Evolutionary conservation across 805 yeast genomes (phyloP).

Genomic region (Candida schatavii): DNA sequence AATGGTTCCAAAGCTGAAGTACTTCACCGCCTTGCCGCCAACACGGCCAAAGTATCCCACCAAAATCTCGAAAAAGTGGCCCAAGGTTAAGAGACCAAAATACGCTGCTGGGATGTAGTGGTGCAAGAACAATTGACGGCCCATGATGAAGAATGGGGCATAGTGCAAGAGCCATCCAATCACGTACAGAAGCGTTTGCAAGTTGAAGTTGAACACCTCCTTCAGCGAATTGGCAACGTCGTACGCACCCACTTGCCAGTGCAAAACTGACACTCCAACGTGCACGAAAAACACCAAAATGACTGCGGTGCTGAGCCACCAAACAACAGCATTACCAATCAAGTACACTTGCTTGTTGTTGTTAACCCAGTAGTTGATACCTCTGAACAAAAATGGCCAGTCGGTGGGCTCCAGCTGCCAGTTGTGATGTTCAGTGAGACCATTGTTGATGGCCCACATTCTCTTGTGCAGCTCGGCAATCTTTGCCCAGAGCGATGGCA

Average conservation of each 20-base stretch:
- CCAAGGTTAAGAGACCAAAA: slow-evolving; percentile 76
- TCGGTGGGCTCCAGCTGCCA: slow-evolving; percentile 70
- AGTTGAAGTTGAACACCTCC: slow-evolving; percentile 61
- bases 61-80: slow-evolving; percentile 60
- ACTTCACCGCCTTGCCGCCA: slow-evolving; percentile 38
- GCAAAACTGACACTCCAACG: slow-evolving; percentile 44
- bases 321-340: slow-evolving; percentile 73
- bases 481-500: slow-evolving; percentile 55
- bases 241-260: slow-evolving; percentile 57
- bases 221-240: slow-evolving; percentile 42
- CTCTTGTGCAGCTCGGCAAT: slow-evolving; percentile 61
- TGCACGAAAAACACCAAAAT: slow-evolving; percentile 50
- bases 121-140: slow-evolving; percentile 87
- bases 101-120: slow-evolving; percentile 92
- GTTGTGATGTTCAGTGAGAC: slow-evolving; percentile 64
- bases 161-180: slow-evolving; percentile 74
- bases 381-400: slow-evolving; percentile 76
- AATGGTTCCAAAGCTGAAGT: slow-evolving; percentile 44
- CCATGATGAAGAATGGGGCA: slow-evolving; percentile 81
- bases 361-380: slow-evolving; percentile 77
- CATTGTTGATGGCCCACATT: slow-evolving; percentile 78
- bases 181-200: slow-evolving; percentile 58
- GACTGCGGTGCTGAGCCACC: slow-evolving; percentile 70
- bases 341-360: slow-evolving; percentile 63
- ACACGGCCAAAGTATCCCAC: slow-evolving; percentile 33